phyloP scores from a whole-genome alignment of 2,329 filamentous ascomycete species.

The Coniochaeta sp. region DNA sequence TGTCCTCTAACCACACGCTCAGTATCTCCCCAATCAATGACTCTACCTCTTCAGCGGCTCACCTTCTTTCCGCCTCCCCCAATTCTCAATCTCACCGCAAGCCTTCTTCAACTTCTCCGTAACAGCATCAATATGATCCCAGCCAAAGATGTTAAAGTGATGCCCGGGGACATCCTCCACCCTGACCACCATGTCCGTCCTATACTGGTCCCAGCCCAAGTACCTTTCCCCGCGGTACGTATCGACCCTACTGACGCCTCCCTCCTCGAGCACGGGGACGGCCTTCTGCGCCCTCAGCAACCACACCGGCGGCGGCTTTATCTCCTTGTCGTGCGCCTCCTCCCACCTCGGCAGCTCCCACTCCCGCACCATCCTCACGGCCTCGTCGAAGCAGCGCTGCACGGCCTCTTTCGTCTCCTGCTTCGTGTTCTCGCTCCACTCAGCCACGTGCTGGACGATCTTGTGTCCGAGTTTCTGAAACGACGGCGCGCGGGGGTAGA shows the following conservation, averaged over 20 bases:
- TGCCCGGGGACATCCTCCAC: constrained; percentile 43
- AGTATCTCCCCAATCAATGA: no score
- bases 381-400: constrained; percentile 33
- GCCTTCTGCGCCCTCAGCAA: constrained; percentile 37
- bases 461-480: constrained; percentile 12
- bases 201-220: constrained; percentile 44
- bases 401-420: constrained; percentile 20
- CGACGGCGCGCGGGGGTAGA: constrained; percentile 22
- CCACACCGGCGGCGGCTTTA: constrained; percentile 29
- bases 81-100: constrained; percentile 17
- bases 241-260: constrained; percentile 30
- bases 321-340: background rate
- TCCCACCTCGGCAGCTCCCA: constrained; percentile 36
- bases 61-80: background rate
- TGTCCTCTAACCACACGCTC: no score
- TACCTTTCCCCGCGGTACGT: constrained; percentile 29
- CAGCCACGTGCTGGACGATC: constrained; percentile 15
- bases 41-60: background rate
- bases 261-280: constrained; percentile 24
- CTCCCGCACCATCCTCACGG: constrained; percentile 28
- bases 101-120: constrained; percentile 19
- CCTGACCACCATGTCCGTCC: constrained; percentile 32
- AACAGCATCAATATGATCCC: constrained; percentile 16
- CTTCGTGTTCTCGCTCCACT: constrained; percentile 20
- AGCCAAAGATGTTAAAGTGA: constrained; percentile 41